phyloP scores from a whole-genome alignment of 176 grass and related monocot species.

The Carex littledalei region DNA sequence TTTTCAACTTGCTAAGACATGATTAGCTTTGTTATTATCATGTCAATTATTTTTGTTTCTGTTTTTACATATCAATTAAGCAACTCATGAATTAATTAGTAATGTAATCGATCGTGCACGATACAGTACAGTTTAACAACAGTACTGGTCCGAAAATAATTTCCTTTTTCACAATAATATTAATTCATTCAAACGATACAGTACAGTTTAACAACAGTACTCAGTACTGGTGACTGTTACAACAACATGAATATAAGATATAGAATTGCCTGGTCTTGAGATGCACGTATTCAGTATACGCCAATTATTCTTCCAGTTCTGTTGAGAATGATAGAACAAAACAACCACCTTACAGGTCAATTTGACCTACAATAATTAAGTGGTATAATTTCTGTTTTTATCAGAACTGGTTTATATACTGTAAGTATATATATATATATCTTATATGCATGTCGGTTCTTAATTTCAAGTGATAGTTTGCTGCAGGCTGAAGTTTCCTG shows the following conservation, averaged over 20 bases:
- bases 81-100: too few relatives aligned
- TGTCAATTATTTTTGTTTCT: too few relatives aligned
- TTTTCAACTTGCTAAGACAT: too few relatives aligned
- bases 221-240: neutral
- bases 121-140: too few relatives aligned
- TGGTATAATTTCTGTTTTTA: neutral
- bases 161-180: neutral
- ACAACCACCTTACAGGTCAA: neutral
- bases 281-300: neutral
- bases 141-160: neutral
- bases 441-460: neutral
- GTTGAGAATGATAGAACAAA: neutral
- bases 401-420: constrained; percentile 1
- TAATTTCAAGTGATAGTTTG: neutral
- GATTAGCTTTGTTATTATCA: too few relatives aligned
- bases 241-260: neutral
- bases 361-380: neutral
- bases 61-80: neutral
- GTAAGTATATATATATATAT: neutral
- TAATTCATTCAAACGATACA: neutral
- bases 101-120: too few relatives aligned
- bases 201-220: neutral
- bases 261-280: neutral
- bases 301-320: neutral
- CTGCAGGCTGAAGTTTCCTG: constrained; percentile 15